Conservation (phyloP, 352 stramenopile species). For the Globisporangium cederbergense region DNA sequence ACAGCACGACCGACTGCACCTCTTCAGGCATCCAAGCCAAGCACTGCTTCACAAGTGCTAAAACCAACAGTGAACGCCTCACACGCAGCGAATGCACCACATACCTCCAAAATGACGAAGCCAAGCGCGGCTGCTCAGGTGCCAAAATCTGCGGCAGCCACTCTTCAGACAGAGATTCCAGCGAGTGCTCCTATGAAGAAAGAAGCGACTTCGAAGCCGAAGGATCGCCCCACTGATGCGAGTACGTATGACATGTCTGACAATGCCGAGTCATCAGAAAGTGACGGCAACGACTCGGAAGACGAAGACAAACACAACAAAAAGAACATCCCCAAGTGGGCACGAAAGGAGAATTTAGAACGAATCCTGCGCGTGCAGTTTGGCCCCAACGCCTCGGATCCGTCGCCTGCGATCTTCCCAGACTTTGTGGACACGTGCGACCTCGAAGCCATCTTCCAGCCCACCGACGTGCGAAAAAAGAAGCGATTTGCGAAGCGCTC, state of each 20-base stretch:
- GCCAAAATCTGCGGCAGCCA: not conserved
- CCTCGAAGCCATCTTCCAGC: constrained; percentile 81
- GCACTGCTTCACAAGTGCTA: not conserved
- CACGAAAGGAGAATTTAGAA: constrained; percentile 71
- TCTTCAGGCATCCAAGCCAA: constrained; percentile 5
- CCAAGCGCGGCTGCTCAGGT: not conserved
- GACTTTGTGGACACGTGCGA: constrained; percentile 85
- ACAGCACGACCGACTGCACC: constrained; percentile 1
- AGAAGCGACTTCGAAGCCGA: not conserved
- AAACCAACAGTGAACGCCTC: not conserved
- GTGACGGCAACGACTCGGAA: constrained; percentile 49
- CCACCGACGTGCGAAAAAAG: constrained; percentile 67
- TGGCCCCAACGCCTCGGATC: constrained; percentile 65
- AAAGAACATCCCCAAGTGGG: constrained; percentile 83
- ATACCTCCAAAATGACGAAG: not conserved
- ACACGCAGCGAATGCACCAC: not conserved
- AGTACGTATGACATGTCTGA: constrained; percentile 81
- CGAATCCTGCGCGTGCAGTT: constrained; percentile 68
- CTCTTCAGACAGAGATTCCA: not conserved
- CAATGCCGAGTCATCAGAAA: constrained; percentile 56
- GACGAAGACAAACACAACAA: constrained; percentile 29
- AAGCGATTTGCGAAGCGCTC: constrained; percentile 75
- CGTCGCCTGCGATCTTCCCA: constrained; percentile 75
- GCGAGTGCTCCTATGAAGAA: constrained; percentile 3
- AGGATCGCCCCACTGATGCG: constrained; percentile 21